phyloP scores from a whole-genome alignment of 2,329 filamentous ascomycete genomes.

The Colletotrichum phormii region DNA sequence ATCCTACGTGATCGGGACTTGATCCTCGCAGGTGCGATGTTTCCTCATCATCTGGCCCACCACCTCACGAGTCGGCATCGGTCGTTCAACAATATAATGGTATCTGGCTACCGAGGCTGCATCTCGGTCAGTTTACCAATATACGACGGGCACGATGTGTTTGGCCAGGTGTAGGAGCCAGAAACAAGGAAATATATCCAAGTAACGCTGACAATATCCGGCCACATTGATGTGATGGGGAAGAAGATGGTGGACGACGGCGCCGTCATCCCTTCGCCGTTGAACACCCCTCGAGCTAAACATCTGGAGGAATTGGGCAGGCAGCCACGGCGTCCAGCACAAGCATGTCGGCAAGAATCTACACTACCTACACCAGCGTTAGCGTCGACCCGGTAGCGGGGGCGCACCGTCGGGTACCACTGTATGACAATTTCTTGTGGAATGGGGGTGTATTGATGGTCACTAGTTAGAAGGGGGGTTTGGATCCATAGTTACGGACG shows the following conservation, averaged over 20 bases:
- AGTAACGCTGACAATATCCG: neutral
- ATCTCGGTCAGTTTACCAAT: neutral
- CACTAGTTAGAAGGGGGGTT: neutral
- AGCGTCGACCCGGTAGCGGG: slow-evolving; percentile 5
- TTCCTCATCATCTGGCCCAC: neutral
- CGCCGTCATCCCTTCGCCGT: neutral
- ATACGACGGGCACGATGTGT: neutral
- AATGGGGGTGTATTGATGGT: neutral
- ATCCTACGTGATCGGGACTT: neutral
- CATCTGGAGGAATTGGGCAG: slow-evolving; percentile 3
- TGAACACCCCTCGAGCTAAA: neutral
- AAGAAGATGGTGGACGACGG: neutral
- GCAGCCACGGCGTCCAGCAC: slow-evolving; percentile 10
- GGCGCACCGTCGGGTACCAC: neutral
- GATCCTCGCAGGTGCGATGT: neutral
- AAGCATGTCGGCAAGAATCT: neutral
- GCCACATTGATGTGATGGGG: neutral
- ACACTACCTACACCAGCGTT: neutral
- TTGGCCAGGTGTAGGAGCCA: neutral
- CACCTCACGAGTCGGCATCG: neutral
- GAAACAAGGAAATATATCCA: neutral
- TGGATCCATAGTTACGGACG: slow-evolving; percentile 19
- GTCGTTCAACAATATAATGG: neutral
- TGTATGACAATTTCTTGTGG: slow-evolving; percentile 11
- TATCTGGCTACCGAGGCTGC: neutral